A percentile compares a stretch with the other conserved stretches of the same genome.
phyloP scores from a whole-genome alignment of 163 green algal species.

The Chlorella variabilis region DNA sequence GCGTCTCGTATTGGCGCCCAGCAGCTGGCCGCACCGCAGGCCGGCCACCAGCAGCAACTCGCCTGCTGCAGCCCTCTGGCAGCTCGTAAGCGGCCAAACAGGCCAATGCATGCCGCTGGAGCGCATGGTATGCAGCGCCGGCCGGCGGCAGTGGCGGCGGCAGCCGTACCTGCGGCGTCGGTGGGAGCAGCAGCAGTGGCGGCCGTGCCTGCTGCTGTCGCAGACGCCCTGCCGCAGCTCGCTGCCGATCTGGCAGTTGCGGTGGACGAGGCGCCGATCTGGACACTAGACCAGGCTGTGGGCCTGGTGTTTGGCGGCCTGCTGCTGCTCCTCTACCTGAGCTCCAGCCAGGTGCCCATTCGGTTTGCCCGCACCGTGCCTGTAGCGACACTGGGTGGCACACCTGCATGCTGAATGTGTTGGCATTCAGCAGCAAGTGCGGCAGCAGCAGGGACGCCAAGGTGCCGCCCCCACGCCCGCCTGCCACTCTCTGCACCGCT shows the following conservation, averaged over 20 bases:
- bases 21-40: neutral
- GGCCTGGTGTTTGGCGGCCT: conserved; percentile 85
- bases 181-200: neutral
- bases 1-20: too few relatives aligned
- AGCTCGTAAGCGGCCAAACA: neutral
- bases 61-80: neutral
- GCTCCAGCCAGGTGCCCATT: conserved; percentile 29
- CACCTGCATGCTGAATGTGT: too few relatives aligned
- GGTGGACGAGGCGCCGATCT: conserved; percentile 69
- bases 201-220: neutral
- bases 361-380: too few relatives aligned
- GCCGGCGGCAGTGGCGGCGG: neutral
- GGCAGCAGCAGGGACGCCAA: too few relatives aligned
- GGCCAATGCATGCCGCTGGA: neutral
- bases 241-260: conserved; percentile 13
- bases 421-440: too few relatives aligned
- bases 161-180: neutral
- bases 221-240: neutral
- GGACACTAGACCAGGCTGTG: conserved; percentile 87
- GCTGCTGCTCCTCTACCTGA: conserved; percentile 38
- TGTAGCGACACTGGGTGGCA: too few relatives aligned
- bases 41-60: neutral
- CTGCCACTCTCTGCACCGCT: too few relatives aligned
- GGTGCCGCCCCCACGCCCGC: too few relatives aligned
- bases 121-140: too few relatives aligned